Base-by-base conservation (phyloP, 176 grass and related monocot species). In the Oryza glaberrima region DNA sequence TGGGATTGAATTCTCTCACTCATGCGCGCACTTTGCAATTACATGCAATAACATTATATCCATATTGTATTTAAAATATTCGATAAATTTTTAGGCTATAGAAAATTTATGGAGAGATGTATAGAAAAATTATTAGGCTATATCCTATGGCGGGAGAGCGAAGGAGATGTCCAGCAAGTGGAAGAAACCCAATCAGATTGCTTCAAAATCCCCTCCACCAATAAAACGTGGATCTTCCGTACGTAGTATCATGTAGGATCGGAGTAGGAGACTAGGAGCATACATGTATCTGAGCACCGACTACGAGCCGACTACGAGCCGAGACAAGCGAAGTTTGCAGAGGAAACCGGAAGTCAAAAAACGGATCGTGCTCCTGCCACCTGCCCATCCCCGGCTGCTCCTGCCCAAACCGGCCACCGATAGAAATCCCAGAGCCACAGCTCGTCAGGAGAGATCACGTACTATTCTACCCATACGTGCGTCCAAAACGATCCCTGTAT, bases 291-390 rank as follows among this genome's bases (percentile, higher is more conserved):
- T 38, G 36, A 38, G 10, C n/a, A 45, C 40, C 4, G 2, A 5
- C 64, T 43, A 56, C 16, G 64, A 32, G 28, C 40, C 4, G 2
- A 5, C 64, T 43, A 56, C 16, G 64, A 32, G 28, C 1, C 64
- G 65, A 63, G 32, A 61, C 83, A 36, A 43, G 54, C 17, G 20
- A 60, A n/a, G 17, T 6, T 6, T 63, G 77, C 13, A 22, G 45
- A 35, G 78, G 78, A 68, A 75, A 76, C 85, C 48, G 35, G 85
- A 87, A 76, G 72, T 87, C 78, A 81, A 86, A 86, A 76, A 75
- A 10, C 58, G 16, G 61, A 67, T 68, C 30, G 47, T 76, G 70
- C 6, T 17, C 11, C 12, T 26, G 78, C 63, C 25, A 2, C 28
- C 25, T 36, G 36, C 48, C 85, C 85, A 87, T 77, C 47, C 44